Evolutionary conservation across 371 early-diverging fungal species (phyloP).

Genomic region (Mucor plumbeus): DNA sequence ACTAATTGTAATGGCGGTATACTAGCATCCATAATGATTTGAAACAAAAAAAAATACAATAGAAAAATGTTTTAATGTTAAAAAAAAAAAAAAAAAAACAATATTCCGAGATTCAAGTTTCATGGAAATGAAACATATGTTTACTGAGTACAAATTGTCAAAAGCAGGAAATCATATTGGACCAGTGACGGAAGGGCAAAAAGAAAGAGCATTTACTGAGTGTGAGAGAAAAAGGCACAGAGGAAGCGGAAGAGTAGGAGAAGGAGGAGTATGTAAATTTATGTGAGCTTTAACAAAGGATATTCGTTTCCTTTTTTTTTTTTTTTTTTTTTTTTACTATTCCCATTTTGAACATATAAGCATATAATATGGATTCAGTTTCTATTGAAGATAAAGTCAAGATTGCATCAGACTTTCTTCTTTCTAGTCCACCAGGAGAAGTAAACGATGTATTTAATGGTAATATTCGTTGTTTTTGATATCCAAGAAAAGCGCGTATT

Average conservation of each 20-base stretch:
- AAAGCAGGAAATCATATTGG: background rate
- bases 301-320: too few species aligned
- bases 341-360: background rate
- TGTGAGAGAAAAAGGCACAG: background rate
- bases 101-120: background rate
- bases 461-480: slow-evolving; percentile 30
- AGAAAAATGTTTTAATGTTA: too few species aligned
- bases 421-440: slow-evolving; percentile 94
- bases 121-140: background rate
- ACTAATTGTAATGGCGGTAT: background rate
- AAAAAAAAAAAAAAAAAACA: too few species aligned
- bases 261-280: background rate
- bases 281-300: too few species aligned
- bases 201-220: too few species aligned
- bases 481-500: background rate
- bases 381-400: slow-evolving; percentile 70
- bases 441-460: slow-evolving; percentile 96
- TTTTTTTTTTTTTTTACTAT: too few species aligned
- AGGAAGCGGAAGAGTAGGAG: background rate
- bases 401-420: slow-evolving; percentile 82
- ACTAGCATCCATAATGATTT: background rate
- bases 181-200: too few species aligned
- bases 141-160: background rate
- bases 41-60: background rate
- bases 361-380: slow-evolving; percentile 21